Percentiles rank a stretch among this genome's conserved stretches.
These are phyloP conservation scores for Pyrrhoderma noxium DNA, from an alignment of 1,284 basidiomycete species.

Conservation along the genomic window DNA sequence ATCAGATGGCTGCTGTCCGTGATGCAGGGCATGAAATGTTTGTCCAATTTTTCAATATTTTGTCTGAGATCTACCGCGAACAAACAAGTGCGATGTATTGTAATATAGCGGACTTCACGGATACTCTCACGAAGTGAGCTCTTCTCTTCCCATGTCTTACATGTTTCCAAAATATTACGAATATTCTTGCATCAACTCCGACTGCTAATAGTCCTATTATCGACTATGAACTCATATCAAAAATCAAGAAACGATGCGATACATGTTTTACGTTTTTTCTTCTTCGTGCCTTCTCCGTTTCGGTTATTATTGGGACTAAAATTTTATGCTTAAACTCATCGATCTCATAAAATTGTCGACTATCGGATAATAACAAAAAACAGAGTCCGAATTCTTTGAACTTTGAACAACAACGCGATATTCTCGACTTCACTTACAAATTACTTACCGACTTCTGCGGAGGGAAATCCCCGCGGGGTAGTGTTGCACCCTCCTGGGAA, in stretches of 20 bases:
- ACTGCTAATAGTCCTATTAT: too few relatives aligned
- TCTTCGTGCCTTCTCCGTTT: too few relatives aligned
- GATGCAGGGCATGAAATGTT: conserved; percentile 67
- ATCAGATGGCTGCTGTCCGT: conserved; percentile 55
- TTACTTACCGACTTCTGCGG: conserved; percentile 65
- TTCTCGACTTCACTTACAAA: conserved; percentile 61
- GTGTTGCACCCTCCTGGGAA: conserved; percentile 78
- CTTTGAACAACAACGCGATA: conserved; percentile 62
- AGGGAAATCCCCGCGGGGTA: conserved; percentile 58
- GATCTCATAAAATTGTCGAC: too few relatives aligned
- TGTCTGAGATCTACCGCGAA: not conserved
- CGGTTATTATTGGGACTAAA: too few relatives aligned
- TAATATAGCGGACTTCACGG: conserved; percentile 55
- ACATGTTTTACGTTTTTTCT: too few relatives aligned
- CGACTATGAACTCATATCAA: too few relatives aligned
- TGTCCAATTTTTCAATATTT: conserved; percentile 17
- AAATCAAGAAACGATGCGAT: too few relatives aligned
- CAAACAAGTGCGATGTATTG: not conserved
- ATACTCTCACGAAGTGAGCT: conserved; percentile 61
- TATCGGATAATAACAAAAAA: not conserved
- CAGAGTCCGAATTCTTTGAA: conserved; percentile 61
- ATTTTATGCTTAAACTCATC: too few relatives aligned
- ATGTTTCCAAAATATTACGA: too few relatives aligned
- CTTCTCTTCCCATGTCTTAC: too few relatives aligned
- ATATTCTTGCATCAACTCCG: too few relatives aligned